A percentile compares a stretch with the other conserved stretches of the same genome.
Evolutionary conservation across 2,329 filamentous ascomycete genomes (phyloP).

Genomic region (Penicillium sp.): DNA sequence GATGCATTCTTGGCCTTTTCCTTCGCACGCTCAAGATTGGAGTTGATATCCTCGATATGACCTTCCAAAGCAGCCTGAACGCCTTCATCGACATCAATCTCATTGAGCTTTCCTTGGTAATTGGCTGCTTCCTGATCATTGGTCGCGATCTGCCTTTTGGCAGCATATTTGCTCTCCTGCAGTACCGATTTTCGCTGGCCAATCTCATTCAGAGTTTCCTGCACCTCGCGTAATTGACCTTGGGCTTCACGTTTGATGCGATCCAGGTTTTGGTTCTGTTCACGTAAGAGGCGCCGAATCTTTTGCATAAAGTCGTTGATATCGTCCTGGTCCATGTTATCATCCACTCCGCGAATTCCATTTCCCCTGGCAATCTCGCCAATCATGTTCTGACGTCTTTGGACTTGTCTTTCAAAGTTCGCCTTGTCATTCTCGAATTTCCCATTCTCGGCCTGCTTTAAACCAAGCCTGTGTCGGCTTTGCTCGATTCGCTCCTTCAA

Average conservation of each 20-base stretch:
- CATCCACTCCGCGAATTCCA: constrained; percentile 77
- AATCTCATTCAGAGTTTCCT: constrained; percentile 63
- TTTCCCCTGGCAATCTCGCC: constrained; percentile 70
- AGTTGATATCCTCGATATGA: constrained; percentile 63
- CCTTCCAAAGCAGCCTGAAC: constrained; percentile 70
- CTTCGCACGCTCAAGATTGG: constrained; percentile 56
- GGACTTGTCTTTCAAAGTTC: constrained; percentile 74
- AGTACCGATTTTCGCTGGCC: constrained; percentile 67
- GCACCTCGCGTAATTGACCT: constrained; percentile 67
- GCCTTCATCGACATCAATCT: constrained; percentile 81
- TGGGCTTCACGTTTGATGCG: constrained; percentile 66
- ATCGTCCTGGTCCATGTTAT: constrained; percentile 65
- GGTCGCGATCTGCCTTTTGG: constrained; percentile 63
- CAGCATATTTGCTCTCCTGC: constrained; percentile 66
- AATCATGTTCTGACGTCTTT: constrained; percentile 65
- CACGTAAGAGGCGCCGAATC: constrained; percentile 65
- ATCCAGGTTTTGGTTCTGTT: constrained; percentile 75
- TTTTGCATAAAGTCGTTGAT: constrained; percentile 71
- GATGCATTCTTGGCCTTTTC: constrained; percentile 57
- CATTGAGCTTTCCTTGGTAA: constrained; percentile 63
- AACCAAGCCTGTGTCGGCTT: constrained; percentile 38
- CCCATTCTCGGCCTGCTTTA: constrained; percentile 50
- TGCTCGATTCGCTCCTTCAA: constrained; percentile 51
- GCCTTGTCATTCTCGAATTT: constrained; percentile 80
- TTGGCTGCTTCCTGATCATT: constrained; percentile 65